Conservation (phyloP, 805 yeast species). For the Teunomyces aglyptinius region DNA sequence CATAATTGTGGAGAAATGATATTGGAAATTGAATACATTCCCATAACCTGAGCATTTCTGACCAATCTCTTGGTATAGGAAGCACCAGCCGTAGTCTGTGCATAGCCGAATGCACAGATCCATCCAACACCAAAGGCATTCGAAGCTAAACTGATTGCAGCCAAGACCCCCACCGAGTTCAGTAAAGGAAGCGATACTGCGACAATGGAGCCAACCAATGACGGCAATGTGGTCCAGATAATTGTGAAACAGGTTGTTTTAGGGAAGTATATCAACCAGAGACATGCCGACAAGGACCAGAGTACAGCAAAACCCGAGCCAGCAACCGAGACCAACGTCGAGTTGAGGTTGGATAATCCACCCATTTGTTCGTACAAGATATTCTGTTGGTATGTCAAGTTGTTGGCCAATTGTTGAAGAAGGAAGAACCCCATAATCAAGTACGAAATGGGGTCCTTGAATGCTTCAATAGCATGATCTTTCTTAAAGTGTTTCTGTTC, state of each 20-base stretch:
- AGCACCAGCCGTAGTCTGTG: constrained; percentile 37
- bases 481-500: constrained; percentile 48
- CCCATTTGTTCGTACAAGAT: constrained; percentile 47
- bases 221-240: constrained; percentile 38
- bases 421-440: constrained; percentile 32
- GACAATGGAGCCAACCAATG: constrained; percentile 46
- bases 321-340: constrained; percentile 55
- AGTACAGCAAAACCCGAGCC: constrained; percentile 48
- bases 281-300: constrained; percentile 36
- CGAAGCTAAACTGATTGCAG: constrained; percentile 47
- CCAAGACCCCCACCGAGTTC: constrained; percentile 40
- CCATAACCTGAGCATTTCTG: constrained; percentile 45
- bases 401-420: constrained; percentile 50
- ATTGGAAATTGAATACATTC: constrained; percentile 48
- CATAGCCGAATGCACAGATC: constrained; percentile 26
- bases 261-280: constrained; percentile 28
- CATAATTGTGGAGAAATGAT: constrained; percentile 58
- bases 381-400: constrained; percentile 52
- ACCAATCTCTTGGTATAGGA: constrained; percentile 48
- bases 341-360: constrained; percentile 36
- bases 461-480: constrained; percentile 48
- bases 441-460: constrained; percentile 40
- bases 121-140: constrained; percentile 45
- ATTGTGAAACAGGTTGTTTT: constrained; percentile 37
- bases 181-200: constrained; percentile 45